phyloP scores from a whole-genome alignment of 768 basidiomycete genomes.

The Suillus lakei region DNA sequence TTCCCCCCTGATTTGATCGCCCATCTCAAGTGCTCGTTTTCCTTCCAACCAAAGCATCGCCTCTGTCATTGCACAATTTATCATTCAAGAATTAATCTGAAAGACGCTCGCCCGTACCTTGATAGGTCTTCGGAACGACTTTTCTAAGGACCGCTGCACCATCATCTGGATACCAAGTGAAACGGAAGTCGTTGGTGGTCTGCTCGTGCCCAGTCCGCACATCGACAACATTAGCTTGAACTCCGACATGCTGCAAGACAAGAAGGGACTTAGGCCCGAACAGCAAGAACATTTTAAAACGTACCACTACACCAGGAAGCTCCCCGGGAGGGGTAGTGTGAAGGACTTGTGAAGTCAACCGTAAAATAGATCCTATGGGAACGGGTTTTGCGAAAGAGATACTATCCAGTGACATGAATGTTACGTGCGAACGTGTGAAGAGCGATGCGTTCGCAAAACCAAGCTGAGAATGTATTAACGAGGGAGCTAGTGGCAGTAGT shows the following conservation, averaged over 20 bases:
- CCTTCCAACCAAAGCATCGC: conserved; percentile 89
- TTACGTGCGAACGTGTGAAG: conserved; percentile 68
- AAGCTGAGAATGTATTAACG: conserved; percentile 47
- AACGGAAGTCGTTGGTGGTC: conserved; percentile 77
- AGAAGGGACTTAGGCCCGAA: not conserved
- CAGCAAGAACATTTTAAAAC: conserved; percentile 26
- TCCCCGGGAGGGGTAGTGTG: conserved; percentile 46
- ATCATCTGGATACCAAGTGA: conserved; percentile 66
- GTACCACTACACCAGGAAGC: conserved; percentile 58
- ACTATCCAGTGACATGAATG: conserved; percentile 78
- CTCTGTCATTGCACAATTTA: conserved; percentile 47
- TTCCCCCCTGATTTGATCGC: conserved; percentile 60
- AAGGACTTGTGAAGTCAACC: conserved; percentile 71
- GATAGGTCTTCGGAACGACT: conserved; percentile 73
- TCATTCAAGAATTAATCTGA: not conserved
- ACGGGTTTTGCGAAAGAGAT: conserved; percentile 83
- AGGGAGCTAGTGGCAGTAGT: not conserved
- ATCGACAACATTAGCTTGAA: conserved; percentile 74
- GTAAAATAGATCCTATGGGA: conserved; percentile 82
- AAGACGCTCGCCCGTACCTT: conserved; percentile 44
- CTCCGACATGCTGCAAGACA: conserved; percentile 63
- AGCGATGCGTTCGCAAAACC: conserved; percentile 74
- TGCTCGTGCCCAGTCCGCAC: conserved; percentile 65
- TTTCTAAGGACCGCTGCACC: conserved; percentile 42
- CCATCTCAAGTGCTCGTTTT: conserved; percentile 70